These are phyloP conservation scores for Mucor ambiguus DNA, from an alignment of 371 early-diverging fungal genomes.

Conservation along the genomic window DNA sequence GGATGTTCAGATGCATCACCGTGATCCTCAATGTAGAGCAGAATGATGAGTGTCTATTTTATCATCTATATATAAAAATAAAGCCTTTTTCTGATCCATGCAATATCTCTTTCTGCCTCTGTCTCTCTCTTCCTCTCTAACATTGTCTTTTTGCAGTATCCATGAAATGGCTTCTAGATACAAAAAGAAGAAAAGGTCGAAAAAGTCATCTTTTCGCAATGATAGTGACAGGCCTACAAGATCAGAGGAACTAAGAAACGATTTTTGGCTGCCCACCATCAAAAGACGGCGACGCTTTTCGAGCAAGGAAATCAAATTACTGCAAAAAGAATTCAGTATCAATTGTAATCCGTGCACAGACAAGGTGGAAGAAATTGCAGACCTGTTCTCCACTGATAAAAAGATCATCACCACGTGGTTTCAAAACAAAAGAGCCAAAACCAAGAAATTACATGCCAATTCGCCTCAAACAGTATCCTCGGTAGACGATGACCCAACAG, in stretches of 20 bases:
- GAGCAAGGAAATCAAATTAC: conserved; percentile 18
- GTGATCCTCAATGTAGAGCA: neutral
- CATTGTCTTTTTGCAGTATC: neutral
- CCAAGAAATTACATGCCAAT: conserved; percentile 10
- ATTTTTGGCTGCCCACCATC: conserved; percentile 36
- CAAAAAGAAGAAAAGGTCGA: neutral
- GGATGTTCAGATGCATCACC: conserved; percentile 8
- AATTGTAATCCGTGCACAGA: conserved; percentile 30
- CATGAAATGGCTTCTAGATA: neutral
- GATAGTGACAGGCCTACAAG: neutral
- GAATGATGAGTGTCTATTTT: neutral
- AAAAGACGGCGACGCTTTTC: conserved; percentile 43
- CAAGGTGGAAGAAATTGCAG: conserved; percentile 27
- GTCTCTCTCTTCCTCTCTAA: neutral
- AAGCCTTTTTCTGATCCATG: neutral
- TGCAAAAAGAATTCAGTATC: conserved; percentile 29
- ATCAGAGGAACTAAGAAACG: neutral
- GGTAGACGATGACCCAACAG: no score
- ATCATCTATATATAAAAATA: neutral
- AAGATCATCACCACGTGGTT: conserved; percentile 48
- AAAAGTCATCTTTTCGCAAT: neutral
- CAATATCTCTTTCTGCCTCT: no score
- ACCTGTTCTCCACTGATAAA: conserved; percentile 25
- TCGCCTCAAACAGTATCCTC: neutral
- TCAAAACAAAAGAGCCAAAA: conserved; percentile 48